phyloP scores from a whole-genome alignment of 2,329 filamentous ascomycete species.

The Fusarium lateritium region DNA sequence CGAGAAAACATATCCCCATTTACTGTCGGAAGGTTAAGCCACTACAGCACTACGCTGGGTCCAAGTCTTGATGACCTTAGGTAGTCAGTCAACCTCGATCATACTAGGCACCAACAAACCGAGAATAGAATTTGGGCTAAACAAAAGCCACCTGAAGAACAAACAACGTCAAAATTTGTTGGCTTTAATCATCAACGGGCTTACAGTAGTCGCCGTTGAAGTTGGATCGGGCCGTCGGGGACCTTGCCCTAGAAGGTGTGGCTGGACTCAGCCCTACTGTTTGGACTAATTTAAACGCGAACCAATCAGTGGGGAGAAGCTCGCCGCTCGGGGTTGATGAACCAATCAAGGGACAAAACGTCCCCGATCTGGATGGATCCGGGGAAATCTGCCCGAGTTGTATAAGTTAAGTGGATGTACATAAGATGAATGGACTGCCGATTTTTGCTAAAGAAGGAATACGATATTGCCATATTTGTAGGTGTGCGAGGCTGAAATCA shows the following conservation, averaged over 20 bases:
- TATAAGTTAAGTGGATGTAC: no score
- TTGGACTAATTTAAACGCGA: background rate
- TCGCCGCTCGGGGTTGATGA: background rate
- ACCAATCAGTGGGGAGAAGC: slow-evolving; percentile 6
- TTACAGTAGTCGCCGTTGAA: background rate
- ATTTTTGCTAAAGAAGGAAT: no score
- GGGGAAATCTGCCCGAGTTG: background rate
- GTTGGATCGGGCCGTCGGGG: slow-evolving; percentile 24
- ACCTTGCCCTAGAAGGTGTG: slow-evolving; percentile 11
- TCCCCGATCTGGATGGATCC: background rate
- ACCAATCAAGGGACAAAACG: slow-evolving; percentile 7
- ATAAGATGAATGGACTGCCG: no score
- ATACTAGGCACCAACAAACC: background rate
- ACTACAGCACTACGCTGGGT: no score
- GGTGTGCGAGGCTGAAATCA: background rate
- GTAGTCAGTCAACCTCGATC: background rate
- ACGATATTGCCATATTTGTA: no score
- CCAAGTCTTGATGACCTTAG: background rate
- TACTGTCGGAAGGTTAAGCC: no score
- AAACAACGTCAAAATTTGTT: background rate
- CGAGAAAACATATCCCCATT: no score
- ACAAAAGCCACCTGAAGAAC: background rate
- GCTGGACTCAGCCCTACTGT: slow-evolving; percentile 24
- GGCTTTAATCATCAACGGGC: background rate
- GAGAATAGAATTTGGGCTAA: background rate